Evolutionary conservation across 371 early-diverging fungal genomes (phyloP).

Genomic region (Mortierella sp.): DNA sequence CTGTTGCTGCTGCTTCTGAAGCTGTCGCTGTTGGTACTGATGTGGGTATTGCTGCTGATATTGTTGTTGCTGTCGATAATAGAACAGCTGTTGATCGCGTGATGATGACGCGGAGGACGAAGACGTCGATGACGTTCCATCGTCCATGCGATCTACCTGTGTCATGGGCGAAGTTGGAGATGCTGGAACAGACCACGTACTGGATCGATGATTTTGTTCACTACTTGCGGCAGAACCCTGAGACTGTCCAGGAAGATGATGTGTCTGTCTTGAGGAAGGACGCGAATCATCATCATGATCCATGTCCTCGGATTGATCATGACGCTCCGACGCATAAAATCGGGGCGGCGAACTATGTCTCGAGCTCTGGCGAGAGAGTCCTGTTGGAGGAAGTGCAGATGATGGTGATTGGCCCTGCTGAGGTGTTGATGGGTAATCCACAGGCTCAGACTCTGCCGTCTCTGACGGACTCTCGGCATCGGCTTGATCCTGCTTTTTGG

Average conservation of each 20-base stretch:
- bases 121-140: constrained; percentile 4
- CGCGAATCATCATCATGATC: constrained; percentile 18
- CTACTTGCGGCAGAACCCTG: neutral
- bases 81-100: constrained; percentile 25
- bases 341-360: constrained; percentile 30
- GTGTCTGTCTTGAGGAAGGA: constrained; percentile 12
- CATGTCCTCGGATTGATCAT: constrained; percentile 21
- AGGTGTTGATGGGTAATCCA: neutral
- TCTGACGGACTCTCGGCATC: constrained; percentile 5
- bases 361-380: constrained; percentile 20
- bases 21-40: constrained; percentile 27
- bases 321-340: constrained; percentile 2
- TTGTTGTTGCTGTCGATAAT: constrained; percentile 32
- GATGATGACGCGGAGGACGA: neutral
- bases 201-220: neutral
- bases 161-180: constrained; percentile 47
- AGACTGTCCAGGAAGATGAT: constrained; percentile 10
- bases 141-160: constrained; percentile 36
- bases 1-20: constrained; percentile 19
- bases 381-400: constrained; percentile 8
- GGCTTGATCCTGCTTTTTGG: constrained; percentile 27
- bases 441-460: constrained; percentile 6
- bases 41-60: constrained; percentile 28
- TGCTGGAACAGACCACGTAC: constrained; percentile 18
- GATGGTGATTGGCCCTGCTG: constrained; percentile 3